Evolutionary conservation across 331 rosid genomes (phyloP), one percentile per base, ranked within the genome.

Genomic region (Malus hybrid): DNA sequence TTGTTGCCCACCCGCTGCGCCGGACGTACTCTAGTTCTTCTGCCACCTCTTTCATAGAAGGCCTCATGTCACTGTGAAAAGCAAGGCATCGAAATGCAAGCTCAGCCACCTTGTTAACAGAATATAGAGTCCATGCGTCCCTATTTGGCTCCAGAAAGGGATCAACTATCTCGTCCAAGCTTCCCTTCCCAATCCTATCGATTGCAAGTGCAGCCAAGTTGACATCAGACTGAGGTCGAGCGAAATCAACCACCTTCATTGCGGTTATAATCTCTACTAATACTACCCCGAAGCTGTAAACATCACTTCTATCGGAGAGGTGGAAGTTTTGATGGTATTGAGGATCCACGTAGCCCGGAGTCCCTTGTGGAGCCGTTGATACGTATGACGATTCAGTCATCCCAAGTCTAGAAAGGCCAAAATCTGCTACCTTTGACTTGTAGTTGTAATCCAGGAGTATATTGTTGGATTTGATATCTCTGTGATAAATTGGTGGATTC

Each of bases 81-180:
- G 98, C 95, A 24, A 94, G 96, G 86, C 98, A 94, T 75, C 98
- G 86, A 74, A 94, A 94, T 33, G 98, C 98, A 65, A 94, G 97
- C 82, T 94, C 98, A 22, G 93, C 95, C 24, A 91, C 92, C 81
- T 90, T 94, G 88, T 90, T 84, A 50, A 94, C 62, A 15, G 98
- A 91, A 70, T 90, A 81, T 54, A 94, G 93, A 34, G 98, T 94
- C 97, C 98, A 94, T 54, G 98, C 98, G 81, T 94, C 98, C 44
- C 97, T 87, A 72, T 90, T 67, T 19, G 83, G 97, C 33, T 93
- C 98, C 10, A 93, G 88, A 81, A 85, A 86, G 32, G 91, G 97
- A 65, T 93, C 98, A 39, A 93, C 64, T 75, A 93, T 83, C 62
- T 93, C 98, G 76, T 93, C 98, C 14, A 91, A 52, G 32, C 85